phyloP scores from a whole-genome alignment of 768 basidiomycete genomes.

The Phanerodontia chrysosporium region DNA sequence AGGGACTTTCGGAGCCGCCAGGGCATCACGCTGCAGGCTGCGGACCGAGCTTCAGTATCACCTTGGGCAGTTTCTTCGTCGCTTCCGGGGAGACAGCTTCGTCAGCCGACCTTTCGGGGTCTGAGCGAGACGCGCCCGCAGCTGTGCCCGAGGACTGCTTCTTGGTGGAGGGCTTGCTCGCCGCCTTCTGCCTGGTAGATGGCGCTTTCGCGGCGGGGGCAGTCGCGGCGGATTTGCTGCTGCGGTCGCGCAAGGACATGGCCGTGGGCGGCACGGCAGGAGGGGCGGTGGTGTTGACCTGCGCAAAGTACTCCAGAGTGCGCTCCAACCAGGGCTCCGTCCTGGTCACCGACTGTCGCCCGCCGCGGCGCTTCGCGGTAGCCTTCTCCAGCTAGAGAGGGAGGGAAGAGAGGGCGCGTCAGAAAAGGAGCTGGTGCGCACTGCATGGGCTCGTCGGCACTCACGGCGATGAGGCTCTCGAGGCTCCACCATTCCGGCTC shows the following conservation, averaged over 20 bases:
- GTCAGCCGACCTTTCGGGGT: neutral
- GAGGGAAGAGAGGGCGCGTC: neutral
- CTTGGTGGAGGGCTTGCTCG: neutral
- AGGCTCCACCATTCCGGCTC: conserved; percentile 56
- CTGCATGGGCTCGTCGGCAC: conserved; percentile 10
- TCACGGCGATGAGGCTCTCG: conserved; percentile 56
- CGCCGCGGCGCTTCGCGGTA: conserved; percentile 55
- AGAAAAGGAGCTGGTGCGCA: neutral
- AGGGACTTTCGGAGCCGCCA: too few species aligned
- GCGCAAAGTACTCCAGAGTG: conserved; percentile 43
- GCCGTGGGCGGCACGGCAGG: conserved; percentile 31
- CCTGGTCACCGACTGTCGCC: conserved; percentile 34
- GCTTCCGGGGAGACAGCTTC: conserved; percentile 15
- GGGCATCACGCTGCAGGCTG: conserved; percentile 13
- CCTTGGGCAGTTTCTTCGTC: conserved; percentile 47
- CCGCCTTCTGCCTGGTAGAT: neutral
- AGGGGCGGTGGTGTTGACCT: conserved; percentile 28
- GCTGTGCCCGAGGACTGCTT: neutral
- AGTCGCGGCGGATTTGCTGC: conserved; percentile 14
- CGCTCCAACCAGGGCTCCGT: conserved; percentile 58
- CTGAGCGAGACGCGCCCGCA: neutral
- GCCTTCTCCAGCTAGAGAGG: conserved; percentile 55
- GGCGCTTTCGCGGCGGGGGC: neutral
- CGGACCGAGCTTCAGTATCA: conserved; percentile 52
- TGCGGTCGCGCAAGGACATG: conserved; percentile 46